Base-by-base conservation (phyloP, 2,329 filamentous ascomycete species). In the Aspergillus niger region DNA sequence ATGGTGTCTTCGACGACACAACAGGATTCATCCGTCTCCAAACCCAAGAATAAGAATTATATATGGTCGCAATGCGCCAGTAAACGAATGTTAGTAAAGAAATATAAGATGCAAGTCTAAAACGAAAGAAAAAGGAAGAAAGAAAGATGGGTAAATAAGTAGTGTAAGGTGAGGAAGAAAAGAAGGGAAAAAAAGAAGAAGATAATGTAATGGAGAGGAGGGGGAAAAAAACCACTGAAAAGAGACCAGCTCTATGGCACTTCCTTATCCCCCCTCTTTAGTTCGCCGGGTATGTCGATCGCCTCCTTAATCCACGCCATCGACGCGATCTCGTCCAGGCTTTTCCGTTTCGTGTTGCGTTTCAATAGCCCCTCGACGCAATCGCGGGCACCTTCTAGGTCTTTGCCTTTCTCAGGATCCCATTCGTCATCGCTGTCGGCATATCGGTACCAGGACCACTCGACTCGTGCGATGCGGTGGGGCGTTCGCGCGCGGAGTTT, bases 381-480 rank as follows among this genome's bases (percentile, higher is more conserved):
- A 47, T 87, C 82, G 78, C 90, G 89, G 6, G 92, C 93, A 0
- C 91, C 92, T 39, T 87, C 82, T 55, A 96, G 84, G 1, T 85
- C 89, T 53, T 80, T 81, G 5, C 84, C 86, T 59, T 85, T 84
- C 85, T 87, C 67, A 74, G 81, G 63, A 80, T 97, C 92, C 82
- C 96, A 95, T 57, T 97, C 92, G 38, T 92, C 92, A 58, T 96
- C 91, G 10, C 89, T 87, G 59, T 92, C 89, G 1, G 88, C 92
- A 72, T 90, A 97, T 62, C 90, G 87, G 63, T 92, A 88, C 95
- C 95, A 99, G 51, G 90, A 87, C 95, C 95, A 99, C 73, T 99
- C 95, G 54, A 93, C 91, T 38, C 95, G 85, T 2, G 95, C 95
- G 63, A 99, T 98, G n/a, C 93, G 89, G 74, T 99, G 95, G 55